Conservation (phyloP, 306 rosid species). For the Lagenaria siceraria region DNA sequence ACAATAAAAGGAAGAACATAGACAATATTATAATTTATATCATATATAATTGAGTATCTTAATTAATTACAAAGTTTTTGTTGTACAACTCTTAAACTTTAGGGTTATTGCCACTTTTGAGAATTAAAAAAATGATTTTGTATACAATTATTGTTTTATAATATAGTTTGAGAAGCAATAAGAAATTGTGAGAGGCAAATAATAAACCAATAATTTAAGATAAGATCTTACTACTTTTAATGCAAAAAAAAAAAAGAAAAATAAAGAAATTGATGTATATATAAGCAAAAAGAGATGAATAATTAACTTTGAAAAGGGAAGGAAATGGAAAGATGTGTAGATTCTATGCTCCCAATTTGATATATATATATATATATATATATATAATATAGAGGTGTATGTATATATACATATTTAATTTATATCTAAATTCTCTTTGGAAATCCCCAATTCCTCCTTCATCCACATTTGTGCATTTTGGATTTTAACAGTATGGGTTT, state of each 20-base stretch:
- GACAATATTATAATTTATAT: background rate
- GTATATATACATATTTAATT: too few relatives aligned
- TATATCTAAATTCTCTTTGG: constrained; percentile 45
- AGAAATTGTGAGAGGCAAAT: background rate
- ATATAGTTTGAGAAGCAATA: background rate
- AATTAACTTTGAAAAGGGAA: constrained; percentile 40
- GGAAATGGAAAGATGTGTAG: constrained; percentile 16
- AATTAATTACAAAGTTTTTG: background rate
- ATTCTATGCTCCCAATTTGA: constrained; percentile 51
- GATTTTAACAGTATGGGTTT: constrained; percentile 3
- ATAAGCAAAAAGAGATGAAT: background rate
- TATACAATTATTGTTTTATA: background rate
- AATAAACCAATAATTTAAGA: background rate
- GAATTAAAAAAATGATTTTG: background rate
- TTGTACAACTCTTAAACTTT: background rate
- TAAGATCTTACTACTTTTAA: background rate
- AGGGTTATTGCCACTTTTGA: background rate
- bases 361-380: background rate
- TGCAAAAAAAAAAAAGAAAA: background rate
- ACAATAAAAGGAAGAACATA: background rate
- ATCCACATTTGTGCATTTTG: constrained; percentile 26
- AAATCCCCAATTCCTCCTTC: constrained; percentile 28
- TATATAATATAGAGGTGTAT: too few relatives aligned
- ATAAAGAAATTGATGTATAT: background rate
- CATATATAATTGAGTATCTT: background rate